phyloP scores from a whole-genome alignment of 805 yeast species.

The Alloascoidea hylecoeti region DNA sequence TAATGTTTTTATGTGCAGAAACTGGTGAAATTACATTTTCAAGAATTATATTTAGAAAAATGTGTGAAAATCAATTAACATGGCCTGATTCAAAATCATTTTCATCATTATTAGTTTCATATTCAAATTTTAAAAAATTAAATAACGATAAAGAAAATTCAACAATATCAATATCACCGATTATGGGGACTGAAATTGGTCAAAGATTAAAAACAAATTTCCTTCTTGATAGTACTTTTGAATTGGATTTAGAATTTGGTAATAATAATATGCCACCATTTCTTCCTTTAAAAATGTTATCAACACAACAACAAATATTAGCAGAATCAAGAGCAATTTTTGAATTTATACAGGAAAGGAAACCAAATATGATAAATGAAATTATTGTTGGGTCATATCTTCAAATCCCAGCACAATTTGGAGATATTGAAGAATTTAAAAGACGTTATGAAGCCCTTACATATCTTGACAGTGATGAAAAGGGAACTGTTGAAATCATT shows the following conservation, averaged over 20 bases:
- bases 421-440: constrained; percentile 21
- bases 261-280: constrained; percentile 64
- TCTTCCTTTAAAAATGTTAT: constrained; percentile 39
- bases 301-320: constrained; percentile 27
- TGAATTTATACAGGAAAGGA: constrained; percentile 31
- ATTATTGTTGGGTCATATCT: constrained; percentile 36
- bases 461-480: constrained; percentile 15
- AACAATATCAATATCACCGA: constrained; percentile 13
- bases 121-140: constrained; percentile 11
- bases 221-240: constrained; percentile 6
- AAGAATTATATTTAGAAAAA: constrained; percentile 33
- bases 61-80: constrained; percentile 11
- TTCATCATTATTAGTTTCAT: constrained; percentile 18
- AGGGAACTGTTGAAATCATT: constrained; percentile 9
- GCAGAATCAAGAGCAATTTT: constrained; percentile 75
- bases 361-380: constrained; percentile 27
- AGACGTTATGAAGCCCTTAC: constrained; percentile 22
- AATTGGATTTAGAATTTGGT: not conserved
- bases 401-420: constrained; percentile 26
- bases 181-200: constrained; percentile 14
- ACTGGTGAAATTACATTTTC: constrained; percentile 68
- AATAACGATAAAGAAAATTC: not conserved
- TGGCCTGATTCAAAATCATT: constrained; percentile 16
- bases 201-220: constrained; percentile 13
- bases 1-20: constrained; percentile 63